Evolutionary conservation across 164 flowering plant species (phyloP).

Genomic region (Akebia trifoliata): DNA sequence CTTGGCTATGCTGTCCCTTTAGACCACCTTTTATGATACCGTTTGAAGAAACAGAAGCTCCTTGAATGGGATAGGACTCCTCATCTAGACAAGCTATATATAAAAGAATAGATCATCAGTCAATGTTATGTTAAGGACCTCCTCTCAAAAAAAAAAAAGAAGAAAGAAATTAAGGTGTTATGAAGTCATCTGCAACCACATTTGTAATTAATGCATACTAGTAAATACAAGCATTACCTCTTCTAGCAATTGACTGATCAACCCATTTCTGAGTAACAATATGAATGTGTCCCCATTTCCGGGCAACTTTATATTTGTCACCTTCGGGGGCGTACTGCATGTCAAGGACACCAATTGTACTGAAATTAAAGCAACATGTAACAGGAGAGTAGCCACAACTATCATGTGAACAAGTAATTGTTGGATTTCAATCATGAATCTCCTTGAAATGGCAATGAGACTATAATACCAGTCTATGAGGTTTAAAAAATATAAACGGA

Average conservation of each 20-base stretch:
- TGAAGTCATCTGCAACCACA: neutral
- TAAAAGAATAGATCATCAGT: constrained; percentile 17
- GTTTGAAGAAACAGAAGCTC: constrained; percentile 33
- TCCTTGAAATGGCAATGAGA: neutral
- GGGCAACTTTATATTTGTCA: constrained; percentile 91
- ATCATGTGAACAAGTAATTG: neutral
- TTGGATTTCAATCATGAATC: neutral
- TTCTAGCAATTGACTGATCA: constrained; percentile 69
- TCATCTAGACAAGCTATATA: constrained; percentile 78
- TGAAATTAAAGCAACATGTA: constrained; percentile 8
- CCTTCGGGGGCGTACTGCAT: constrained; percentile 72
- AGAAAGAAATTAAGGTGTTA: neutral
- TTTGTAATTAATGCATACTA: neutral
- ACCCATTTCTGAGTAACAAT: constrained; percentile 80
- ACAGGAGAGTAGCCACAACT: constrained; percentile 1
- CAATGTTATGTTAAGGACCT: constrained; percentile 6
- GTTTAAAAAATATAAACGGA: too few relatives aligned
- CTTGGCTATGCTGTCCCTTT: constrained; percentile 31
- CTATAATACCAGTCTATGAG: neutral
- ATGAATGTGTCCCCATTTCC: constrained; percentile 72
- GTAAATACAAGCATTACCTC: constrained; percentile 41
- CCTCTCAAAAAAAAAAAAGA: constrained; percentile 2
- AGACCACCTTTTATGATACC: constrained; percentile 23
- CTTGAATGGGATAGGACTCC: constrained; percentile 70
- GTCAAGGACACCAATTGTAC: constrained; percentile 52